Evolutionary conservation across 306 rosid species (phyloP).

Genomic region (Quercus wislizeni): DNA sequence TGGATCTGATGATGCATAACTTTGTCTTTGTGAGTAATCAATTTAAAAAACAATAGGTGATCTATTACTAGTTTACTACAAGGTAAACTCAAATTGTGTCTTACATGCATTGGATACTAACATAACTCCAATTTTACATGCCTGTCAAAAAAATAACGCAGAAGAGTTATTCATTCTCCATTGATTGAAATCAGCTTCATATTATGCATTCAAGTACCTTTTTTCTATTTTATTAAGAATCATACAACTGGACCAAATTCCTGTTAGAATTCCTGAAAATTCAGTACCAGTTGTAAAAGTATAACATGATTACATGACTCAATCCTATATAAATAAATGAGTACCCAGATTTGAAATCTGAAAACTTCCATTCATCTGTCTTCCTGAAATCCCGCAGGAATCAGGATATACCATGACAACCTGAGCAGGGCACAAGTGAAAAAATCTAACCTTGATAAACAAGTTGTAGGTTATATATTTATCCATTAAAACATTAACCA

Average conservation of each 20-base stretch:
- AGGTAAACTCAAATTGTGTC: neutral
- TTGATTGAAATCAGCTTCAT: neutral
- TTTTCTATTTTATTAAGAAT: too few species aligned
- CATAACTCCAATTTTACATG: neutral
- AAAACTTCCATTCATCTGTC: too few species aligned
- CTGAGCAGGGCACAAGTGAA: neutral
- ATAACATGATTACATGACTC: neutral
- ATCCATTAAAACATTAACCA: too few species aligned
- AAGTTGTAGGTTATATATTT: neutral
- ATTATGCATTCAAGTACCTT: neutral
- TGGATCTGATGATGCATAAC: too few species aligned
- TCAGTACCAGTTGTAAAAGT: neutral
- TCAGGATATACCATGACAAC: neutral
- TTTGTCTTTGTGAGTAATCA: neutral
- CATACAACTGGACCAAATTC: too few species aligned
- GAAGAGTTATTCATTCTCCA: neutral
- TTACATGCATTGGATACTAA: neutral
- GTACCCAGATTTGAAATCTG: too few species aligned
- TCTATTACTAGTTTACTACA: neutral
- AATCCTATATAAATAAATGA: neutral
- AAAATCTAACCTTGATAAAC: neutral
- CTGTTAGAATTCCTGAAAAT: neutral
- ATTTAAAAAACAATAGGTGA: neutral
- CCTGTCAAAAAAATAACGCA: neutral
- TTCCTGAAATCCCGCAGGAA: too few species aligned